Conservation (phyloP, 164 flowering plant species). For the Liquidambar formosana region DNA sequence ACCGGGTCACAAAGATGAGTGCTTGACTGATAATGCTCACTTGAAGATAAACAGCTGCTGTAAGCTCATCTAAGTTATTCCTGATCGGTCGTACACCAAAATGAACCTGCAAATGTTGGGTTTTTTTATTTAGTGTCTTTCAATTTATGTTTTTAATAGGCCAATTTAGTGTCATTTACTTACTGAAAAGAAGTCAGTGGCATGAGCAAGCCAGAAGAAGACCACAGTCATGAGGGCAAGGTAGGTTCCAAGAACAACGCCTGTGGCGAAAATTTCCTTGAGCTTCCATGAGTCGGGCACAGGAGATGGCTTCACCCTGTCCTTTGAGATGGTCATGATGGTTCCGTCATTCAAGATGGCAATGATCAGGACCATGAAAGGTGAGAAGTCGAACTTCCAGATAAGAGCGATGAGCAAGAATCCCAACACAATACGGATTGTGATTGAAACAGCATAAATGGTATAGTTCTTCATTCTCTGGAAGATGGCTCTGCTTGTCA, state of each 20-base stretch:
- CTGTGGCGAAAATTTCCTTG: slow-evolving; percentile 75
- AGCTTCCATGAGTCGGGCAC: slow-evolving; percentile 87
- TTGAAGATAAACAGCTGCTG: slow-evolving; percentile 81
- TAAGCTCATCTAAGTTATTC: slow-evolving; percentile 40
- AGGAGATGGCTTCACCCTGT: slow-evolving; percentile 91
- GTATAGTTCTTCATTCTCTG: slow-evolving; percentile 97
- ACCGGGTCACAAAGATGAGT: slow-evolving; percentile 85
- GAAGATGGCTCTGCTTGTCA: slow-evolving; percentile 91
- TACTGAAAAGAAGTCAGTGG: slow-evolving; percentile 67
- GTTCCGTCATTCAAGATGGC: slow-evolving; percentile 89
- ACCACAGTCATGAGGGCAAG: slow-evolving; percentile 62
- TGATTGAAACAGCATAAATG: slow-evolving; percentile 91
- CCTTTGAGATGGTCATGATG: slow-evolving; percentile 96
- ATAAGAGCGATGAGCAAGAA: slow-evolving; percentile 79
- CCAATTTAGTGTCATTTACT: slow-evolving; percentile 20
- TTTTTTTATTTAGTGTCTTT: not conserved
- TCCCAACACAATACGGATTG: slow-evolving; percentile 83
- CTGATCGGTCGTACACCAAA: slow-evolving; percentile 57
- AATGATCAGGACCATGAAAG: slow-evolving; percentile 86
- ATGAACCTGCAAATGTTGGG: slow-evolving; percentile 29
- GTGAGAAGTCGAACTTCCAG: slow-evolving; percentile 93
- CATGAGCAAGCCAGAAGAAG: slow-evolving; percentile 58
- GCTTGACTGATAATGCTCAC: slow-evolving; percentile 90
- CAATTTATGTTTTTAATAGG: not conserved
- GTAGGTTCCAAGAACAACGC: slow-evolving; percentile 70